phyloP scores from a whole-genome alignment of 2,329 filamentous ascomycete species.

The Juglanconis oblonga region DNA sequence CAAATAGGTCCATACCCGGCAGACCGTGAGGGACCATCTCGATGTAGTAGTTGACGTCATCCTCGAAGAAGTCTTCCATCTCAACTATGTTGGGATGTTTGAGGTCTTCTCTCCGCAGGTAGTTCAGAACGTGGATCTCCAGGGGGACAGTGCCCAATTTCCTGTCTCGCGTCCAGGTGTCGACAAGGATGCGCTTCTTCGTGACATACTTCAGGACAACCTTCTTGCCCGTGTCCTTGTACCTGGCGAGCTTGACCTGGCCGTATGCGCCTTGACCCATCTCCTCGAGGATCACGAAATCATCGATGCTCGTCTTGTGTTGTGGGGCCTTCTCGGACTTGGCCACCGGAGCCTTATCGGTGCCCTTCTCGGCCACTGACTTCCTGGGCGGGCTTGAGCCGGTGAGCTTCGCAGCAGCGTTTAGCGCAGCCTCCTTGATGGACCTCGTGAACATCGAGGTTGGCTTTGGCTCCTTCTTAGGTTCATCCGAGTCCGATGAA shows the following conservation, averaged over 20 bases:
- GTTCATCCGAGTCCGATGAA: constrained; percentile 48
- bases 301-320: constrained; percentile 79
- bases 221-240: constrained; percentile 77
- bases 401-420: constrained; percentile 52
- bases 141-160: constrained; percentile 90
- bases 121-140: constrained; percentile 96
- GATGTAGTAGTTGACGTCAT: constrained; percentile 94
- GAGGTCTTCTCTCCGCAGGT: constrained; percentile 71
- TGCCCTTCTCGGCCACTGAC: constrained; percentile 22
- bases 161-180: constrained; percentile 96
- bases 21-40: constrained; percentile 95
- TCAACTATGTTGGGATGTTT: constrained; percentile 69
- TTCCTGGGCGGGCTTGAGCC: constrained; percentile 28
- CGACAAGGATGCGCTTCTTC: constrained; percentile 91
- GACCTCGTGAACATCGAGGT: constrained; percentile 52
- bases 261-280: constrained; percentile 99
- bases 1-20: constrained; percentile 97
- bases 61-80: constrained; percentile 73
- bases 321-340: constrained; percentile 33
- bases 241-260: constrained; percentile 90
- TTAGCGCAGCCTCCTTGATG: constrained; percentile 54
- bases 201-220: constrained; percentile 97
- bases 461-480: constrained; percentile 40
- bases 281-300: constrained; percentile 91
- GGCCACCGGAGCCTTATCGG: constrained; percentile 1